Evolutionary conservation across 1,284 basidiomycete species (phyloP).

Genomic region (Fomitopsis palustris): DNA sequence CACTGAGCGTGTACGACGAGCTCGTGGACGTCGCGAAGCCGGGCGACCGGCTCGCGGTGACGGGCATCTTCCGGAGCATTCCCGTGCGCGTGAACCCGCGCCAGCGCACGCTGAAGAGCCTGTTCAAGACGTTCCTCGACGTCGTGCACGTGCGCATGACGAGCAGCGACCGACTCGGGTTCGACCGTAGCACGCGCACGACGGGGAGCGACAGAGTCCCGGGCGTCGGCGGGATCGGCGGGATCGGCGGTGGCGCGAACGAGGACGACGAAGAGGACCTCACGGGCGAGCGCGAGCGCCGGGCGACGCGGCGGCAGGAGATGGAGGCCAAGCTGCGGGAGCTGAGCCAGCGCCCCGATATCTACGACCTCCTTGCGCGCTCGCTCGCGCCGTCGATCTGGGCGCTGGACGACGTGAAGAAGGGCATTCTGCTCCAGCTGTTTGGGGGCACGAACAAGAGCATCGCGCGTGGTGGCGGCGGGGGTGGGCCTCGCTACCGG

Average conservation of each 20-base stretch:
- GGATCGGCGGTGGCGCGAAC: conserved; percentile 50
- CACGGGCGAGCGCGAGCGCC: conserved; percentile 35
- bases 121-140: conserved; percentile 97
- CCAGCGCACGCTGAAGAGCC: conserved; percentile 87
- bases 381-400: conserved; percentile 94
- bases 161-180: conserved; percentile 65
- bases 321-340: conserved; percentile 61
- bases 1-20: conserved; percentile 94
- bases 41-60: conserved; percentile 89
- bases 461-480: conserved; percentile 89
- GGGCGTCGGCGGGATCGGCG: conserved; percentile 84
- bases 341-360: conserved; percentile 73
- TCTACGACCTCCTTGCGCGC: conserved; percentile 85
- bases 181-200: conserved; percentile 79
- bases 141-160: conserved; percentile 90
- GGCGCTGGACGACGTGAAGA: conserved; percentile 99
- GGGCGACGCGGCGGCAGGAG: conserved; percentile 50
- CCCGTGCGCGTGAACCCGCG: conserved; percentile 93
- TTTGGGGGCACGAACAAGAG: conserved; percentile 98
- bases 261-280: conserved; percentile 47
- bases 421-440: conserved; percentile 92
- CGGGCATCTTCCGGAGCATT: conserved; percentile 93
- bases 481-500: conserved; percentile 92
- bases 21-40: conserved; percentile 94
- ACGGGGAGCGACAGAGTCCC: conserved; percentile 65